Conservation (phyloP, 1,284 basidiomycete genomes). For the Microbotryum saponariae region DNA sequence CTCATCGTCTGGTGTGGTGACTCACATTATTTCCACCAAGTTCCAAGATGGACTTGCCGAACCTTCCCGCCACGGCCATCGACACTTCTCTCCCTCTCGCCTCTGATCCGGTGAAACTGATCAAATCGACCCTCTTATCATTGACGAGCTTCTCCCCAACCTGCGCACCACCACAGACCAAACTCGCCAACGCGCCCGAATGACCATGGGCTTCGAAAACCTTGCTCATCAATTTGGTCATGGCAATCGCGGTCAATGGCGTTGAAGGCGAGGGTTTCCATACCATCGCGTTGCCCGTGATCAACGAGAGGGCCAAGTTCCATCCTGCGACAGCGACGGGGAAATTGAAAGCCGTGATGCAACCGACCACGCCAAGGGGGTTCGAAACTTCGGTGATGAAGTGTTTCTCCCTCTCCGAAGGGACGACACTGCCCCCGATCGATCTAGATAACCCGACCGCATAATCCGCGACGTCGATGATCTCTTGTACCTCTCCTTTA, state of each 20-base stretch:
- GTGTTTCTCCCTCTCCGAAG: slow-evolving; percentile 81
- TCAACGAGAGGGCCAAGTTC: slow-evolving; percentile 83
- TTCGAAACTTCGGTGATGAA: slow-evolving; percentile 80
- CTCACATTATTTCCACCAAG: slow-evolving; percentile 80
- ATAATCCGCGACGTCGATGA: slow-evolving; percentile 78
- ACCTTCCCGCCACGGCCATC: slow-evolving; percentile 65
- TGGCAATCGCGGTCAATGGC: slow-evolving; percentile 65
- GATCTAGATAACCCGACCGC: slow-evolving; percentile 73
- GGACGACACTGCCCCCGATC: slow-evolving; percentile 61
- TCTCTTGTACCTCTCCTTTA: slow-evolving; percentile 49
- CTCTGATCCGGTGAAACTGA: slow-evolving; percentile 93
- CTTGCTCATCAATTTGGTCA: slow-evolving; percentile 70
- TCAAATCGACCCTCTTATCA: slow-evolving; percentile 56
- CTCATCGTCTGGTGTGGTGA: slow-evolving; percentile 44
- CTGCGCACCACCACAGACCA: slow-evolving; percentile 75
- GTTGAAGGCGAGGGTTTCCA: slow-evolving; percentile 94
- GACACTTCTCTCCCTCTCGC: slow-evolving; percentile 75
- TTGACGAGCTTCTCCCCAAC: slow-evolving; percentile 70
- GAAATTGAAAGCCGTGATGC: slow-evolving; percentile 82
- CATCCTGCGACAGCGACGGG: slow-evolving; percentile 63
- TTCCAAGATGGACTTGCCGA: slow-evolving; percentile 68
- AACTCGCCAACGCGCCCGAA: slow-evolving; percentile 69
- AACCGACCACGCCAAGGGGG: slow-evolving; percentile 80
- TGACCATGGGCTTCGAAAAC: slow-evolving; percentile 75
- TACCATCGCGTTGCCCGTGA: slow-evolving; percentile 83